Conservation (phyloP, 495 filamentous ascomycete species). For the Aspergillus conjunctus region DNA sequence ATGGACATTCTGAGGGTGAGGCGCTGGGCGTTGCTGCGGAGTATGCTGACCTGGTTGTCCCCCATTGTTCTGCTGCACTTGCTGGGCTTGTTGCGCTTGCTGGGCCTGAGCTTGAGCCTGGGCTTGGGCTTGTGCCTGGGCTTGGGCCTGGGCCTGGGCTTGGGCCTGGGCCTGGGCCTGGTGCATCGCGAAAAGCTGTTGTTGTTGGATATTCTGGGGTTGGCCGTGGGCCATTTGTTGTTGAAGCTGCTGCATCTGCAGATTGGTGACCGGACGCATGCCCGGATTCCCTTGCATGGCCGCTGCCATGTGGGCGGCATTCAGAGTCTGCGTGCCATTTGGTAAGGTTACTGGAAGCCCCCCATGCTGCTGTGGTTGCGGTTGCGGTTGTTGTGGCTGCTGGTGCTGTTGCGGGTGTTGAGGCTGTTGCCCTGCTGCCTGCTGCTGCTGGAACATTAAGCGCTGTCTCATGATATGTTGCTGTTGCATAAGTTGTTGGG, state of each 20-base stretch:
- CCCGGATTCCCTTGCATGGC: constrained; percentile 55
- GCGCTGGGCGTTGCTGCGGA: constrained; percentile 47
- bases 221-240: constrained; percentile 57
- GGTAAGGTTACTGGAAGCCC: constrained; percentile 57
- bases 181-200: constrained; percentile 46
- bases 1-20: constrained; percentile 49
- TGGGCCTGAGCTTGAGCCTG: constrained; percentile 43
- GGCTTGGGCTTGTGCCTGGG: constrained; percentile 21
- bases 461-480: constrained; percentile 32
- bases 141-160: constrained; percentile 25
- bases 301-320: constrained; percentile 54
- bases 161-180: constrained; percentile 35
- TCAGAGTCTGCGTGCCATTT: constrained; percentile 62
- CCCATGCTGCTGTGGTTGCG: constrained; percentile 50
- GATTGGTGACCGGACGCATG: constrained; percentile 44
- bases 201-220: constrained; percentile 52
- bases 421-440: constrained; percentile 13
- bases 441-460: constrained; percentile 30
- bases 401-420: constrained; percentile 44
- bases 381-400: constrained; percentile 52
- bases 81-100: constrained; percentile 43
- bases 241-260: constrained; percentile 50
- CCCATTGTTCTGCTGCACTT: constrained; percentile 46
- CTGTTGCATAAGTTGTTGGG: constrained; percentile 54
- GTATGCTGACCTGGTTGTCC: constrained; percentile 48